Base-by-base conservation (phyloP, 495 filamentous ascomycete species). In the Physcia stellaris region DNA sequence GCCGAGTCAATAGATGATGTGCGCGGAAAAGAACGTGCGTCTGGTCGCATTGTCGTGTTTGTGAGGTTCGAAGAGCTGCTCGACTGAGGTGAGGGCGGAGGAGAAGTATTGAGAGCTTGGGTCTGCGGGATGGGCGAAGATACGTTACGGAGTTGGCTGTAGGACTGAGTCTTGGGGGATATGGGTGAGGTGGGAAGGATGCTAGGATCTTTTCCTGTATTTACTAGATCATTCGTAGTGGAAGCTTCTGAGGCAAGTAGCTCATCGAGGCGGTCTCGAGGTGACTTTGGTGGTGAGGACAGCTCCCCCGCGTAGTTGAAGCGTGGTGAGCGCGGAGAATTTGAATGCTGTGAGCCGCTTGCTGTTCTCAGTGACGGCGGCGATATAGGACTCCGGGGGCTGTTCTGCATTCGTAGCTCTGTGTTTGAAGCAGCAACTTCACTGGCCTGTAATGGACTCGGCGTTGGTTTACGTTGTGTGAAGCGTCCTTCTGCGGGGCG, bases 1-100 rank as follows among this genome's bases (percentile, higher is more conserved):
- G 86, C 83, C 6, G 90, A 94, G 52, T 96, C 90, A 48, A 95
- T 95, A 24, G 90, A 98, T 2, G 85, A 85, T 33, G 80, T 96
- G 45, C 88, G 77, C 39, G 80, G 76, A 48, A 72, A 63, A 34
- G 62, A 54, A 24, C 75, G 64, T 32, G 58, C 51, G 4, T 51
- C 53, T 35, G 55, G 43, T 32, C 57, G 59, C 28, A 41, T 23
- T 24, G 34, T 28, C 7, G 34, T 36, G 22, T 32, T 37, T 4
- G 17, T 22, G n/a, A 42, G 35, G 13, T 37, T 27, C n/a, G 47
- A 40, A 9, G 37, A 41, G 23, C 41, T 32, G 10, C 45, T 50
- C 13, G 43, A 50, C 6, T 32, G 31, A 24, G 50, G 47, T 12
- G 50, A 53, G 15, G 39, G 37, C n/a, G 50, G 50, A 10, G 50